Evolutionary conservation across 805 yeast species (phyloP).

Genomic region (Pichia cephalocereana): DNA sequence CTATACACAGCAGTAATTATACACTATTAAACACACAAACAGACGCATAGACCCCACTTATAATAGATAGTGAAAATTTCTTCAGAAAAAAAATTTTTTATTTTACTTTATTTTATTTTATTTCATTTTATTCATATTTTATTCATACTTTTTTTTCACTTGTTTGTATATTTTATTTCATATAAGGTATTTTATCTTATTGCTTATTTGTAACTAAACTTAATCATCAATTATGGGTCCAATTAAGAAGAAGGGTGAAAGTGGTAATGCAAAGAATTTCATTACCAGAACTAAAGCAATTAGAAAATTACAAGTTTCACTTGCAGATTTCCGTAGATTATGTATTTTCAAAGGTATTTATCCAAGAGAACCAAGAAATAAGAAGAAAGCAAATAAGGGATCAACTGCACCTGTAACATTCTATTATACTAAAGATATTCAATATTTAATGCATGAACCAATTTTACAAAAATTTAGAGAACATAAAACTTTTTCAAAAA

Average conservation of each 20-base stretch:
- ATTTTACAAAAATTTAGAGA: constrained; percentile 85
- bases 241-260: constrained; percentile 73
- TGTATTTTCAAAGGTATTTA: constrained; percentile 97
- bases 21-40: too few relatives aligned
- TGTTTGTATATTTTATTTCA: not conserved
- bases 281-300: constrained; percentile 94
- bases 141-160: too few relatives aligned
- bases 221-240: constrained; percentile 34
- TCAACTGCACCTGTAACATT: constrained; percentile 95
- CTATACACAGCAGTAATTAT: too few relatives aligned
- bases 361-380: constrained; percentile 93
- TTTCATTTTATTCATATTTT: not conserved
- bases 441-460: constrained; percentile 92
- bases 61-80: too few relatives aligned
- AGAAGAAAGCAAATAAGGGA: constrained; percentile 95
- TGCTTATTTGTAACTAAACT: too few relatives aligned
- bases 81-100: not conserved
- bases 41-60: too few relatives aligned
- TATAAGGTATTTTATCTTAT: not conserved
- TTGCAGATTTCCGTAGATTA: constrained; percentile 93
- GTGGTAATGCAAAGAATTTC: constrained; percentile 88
- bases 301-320: constrained; percentile 79
- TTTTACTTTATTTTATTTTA: not conserved
- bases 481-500: constrained; percentile 89
- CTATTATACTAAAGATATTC: constrained; percentile 89